phyloP scores from a whole-genome alignment of 495 filamentous ascomycete genomes.

The Choiromyces venosus region DNA sequence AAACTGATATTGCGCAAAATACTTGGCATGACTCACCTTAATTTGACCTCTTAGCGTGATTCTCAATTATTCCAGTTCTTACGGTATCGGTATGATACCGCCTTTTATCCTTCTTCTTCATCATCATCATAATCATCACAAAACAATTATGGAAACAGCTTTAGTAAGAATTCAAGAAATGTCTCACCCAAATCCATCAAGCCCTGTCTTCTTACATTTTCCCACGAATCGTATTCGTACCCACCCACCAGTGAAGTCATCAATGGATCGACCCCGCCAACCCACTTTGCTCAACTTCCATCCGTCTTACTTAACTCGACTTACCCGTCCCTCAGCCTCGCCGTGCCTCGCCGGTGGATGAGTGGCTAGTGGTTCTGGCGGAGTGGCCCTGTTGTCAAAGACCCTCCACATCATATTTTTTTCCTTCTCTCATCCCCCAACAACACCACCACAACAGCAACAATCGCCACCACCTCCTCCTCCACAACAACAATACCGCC shows the following conservation, averaged over 20 bases:
- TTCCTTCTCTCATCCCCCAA: constrained; percentile 16
- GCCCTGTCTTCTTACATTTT: background rate
- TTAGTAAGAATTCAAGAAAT: too few relatives aligned
- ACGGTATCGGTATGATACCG: background rate
- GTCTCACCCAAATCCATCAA: too few relatives aligned
- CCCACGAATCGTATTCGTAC: background rate
- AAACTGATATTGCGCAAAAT: too few relatives aligned
- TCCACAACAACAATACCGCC: background rate
- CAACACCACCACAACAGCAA: background rate
- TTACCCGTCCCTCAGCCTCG: constrained; percentile 10
- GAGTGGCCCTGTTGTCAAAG: constrained; percentile 1
- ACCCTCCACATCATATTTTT: constrained; percentile 18
- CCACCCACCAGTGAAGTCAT: background rate
- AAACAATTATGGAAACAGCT: too few relatives aligned
- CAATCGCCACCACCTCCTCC: background rate
- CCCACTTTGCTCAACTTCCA: background rate
- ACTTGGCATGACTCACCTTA: too few relatives aligned
- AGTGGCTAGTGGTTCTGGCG: background rate
- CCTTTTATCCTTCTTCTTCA: background rate
- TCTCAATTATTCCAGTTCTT: too few relatives aligned
- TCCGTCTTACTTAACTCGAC: background rate
- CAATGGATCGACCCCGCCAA: constrained; percentile 5
- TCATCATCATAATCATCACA: too few relatives aligned
- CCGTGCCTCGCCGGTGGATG: constrained; percentile 6
- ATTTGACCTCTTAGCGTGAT: too few relatives aligned